Conservation (phyloP, 2,329 filamentous ascomycete species). For the Monilinia aucupariae region DNA sequence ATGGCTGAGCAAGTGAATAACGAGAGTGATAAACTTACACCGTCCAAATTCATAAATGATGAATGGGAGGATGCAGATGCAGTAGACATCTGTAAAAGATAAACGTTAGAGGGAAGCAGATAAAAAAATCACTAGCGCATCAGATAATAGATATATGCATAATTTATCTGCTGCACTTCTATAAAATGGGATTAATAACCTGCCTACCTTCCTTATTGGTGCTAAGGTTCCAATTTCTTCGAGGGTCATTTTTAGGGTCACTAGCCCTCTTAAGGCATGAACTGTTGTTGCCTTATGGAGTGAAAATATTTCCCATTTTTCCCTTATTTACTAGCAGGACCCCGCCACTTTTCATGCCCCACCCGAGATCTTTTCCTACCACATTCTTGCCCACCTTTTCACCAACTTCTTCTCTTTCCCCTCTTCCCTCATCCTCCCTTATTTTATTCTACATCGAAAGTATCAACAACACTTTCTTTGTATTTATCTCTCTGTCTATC, state of each 20-base stretch:
- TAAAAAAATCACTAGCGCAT: too few relatives aligned
- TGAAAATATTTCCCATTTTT: constrained; percentile 1
- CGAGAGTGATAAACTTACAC: too few relatives aligned
- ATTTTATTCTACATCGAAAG: constrained; percentile 25
- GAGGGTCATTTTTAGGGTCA: background rate
- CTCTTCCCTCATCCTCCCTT: constrained; percentile 18
- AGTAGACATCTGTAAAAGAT: too few relatives aligned
- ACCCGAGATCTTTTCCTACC: constrained; percentile 14
- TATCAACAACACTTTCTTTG: constrained; percentile 27
- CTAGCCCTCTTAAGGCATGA: background rate
- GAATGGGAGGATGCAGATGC: too few relatives aligned
- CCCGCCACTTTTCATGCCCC: constrained; percentile 8
- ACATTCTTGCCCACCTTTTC: constrained; percentile 16
- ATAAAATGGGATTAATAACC: too few relatives aligned
- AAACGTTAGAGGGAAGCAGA: too few relatives aligned
- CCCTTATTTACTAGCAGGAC: background rate
- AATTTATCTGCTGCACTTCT: too few relatives aligned
- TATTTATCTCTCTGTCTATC: constrained; percentile 19
- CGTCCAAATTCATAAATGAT: too few relatives aligned
- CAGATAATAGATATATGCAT: too few relatives aligned
- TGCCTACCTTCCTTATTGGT: too few relatives aligned
- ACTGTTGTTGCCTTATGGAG: background rate
- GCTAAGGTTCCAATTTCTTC: too few relatives aligned
- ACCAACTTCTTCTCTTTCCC: constrained; percentile 9
- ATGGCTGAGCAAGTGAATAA: too few relatives aligned